Conservation (phyloP, 2,329 filamentous ascomycete species). For the Penicillium fuscoglaucum region DNA sequence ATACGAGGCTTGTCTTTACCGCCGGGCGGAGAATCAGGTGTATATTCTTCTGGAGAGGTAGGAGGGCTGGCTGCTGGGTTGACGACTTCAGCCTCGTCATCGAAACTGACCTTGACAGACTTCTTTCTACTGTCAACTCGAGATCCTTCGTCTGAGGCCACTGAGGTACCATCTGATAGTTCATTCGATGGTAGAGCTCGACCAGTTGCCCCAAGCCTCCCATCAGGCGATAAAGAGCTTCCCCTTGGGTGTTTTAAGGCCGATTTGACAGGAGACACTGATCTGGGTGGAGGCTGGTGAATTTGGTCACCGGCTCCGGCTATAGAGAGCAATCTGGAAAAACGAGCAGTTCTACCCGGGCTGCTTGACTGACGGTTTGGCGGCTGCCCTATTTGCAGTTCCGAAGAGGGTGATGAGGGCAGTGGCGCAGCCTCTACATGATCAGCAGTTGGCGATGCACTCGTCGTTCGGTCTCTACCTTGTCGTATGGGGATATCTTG, state of each 20-base stretch:
- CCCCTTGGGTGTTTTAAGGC: constrained; percentile 59
- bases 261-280: constrained; percentile 62
- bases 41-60: constrained; percentile 42
- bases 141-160: constrained; percentile 46
- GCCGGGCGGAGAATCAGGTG: constrained; percentile 36
- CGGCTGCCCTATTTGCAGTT: constrained; percentile 15
- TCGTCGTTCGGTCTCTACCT: constrained; percentile 5
- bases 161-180: constrained; percentile 57
- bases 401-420: constrained; percentile 19
- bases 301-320: constrained; percentile 49
- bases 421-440: constrained; percentile 20
- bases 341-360: constrained; percentile 58
- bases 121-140: constrained; percentile 52
- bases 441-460: constrained; percentile 13
- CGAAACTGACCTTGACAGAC: constrained; percentile 66
- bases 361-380: constrained; percentile 41
- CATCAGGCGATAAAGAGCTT: constrained; percentile 40
- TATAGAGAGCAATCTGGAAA: constrained; percentile 54
- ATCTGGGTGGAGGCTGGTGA: constrained; percentile 60
- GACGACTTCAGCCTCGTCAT: constrained; percentile 55
- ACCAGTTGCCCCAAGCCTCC: constrained; percentile 21
- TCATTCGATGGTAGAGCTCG: constrained; percentile 49
- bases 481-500: background rate
- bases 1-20: constrained; percentile 32
- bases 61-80: constrained; percentile 46